These are phyloP conservation scores for Microbotryum intermedium DNA, from an alignment of 1,284 basidiomycete species.

Conservation along the genomic window DNA sequence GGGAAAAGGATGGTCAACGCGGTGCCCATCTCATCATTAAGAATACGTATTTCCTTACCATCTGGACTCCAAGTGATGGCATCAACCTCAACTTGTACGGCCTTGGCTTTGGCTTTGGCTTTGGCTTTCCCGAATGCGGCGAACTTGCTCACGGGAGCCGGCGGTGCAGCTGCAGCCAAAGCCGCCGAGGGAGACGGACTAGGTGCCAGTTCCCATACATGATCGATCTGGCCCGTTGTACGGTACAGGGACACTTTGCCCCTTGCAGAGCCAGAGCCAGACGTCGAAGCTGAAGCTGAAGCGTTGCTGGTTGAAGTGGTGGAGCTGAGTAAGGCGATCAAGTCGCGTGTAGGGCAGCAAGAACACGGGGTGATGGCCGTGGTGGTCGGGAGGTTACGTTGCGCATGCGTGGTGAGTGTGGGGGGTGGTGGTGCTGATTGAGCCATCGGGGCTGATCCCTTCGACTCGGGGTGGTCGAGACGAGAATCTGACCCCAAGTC, in stretches of 20 bases:
- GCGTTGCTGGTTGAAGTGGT: conserved; percentile 1
- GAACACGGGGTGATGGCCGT: neutral
- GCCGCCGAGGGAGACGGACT: conserved; percentile 2
- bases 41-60: conserved; percentile 3
- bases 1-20: neutral
- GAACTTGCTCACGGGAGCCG: neutral
- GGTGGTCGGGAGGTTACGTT: neutral
- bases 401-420: neutral
- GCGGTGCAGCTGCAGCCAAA: neutral
- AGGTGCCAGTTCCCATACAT: conserved; percentile 16
- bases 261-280: neutral
- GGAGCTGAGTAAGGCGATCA: conserved; percentile 3
- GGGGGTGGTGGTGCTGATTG: no score
- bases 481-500: no score
- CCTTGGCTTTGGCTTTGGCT: conserved; percentile 14
- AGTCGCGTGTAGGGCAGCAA: conserved; percentile 7
- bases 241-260: conserved; percentile 11
- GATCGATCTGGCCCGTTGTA: neutral
- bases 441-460: no score
- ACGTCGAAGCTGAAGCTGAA: neutral
- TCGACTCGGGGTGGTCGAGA: no score
- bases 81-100: conserved; percentile 1
- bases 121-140: conserved; percentile 4
- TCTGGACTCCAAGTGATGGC: conserved; percentile 10
- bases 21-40: no score